Evolutionary conservation across 2,329 filamentous ascomycete species (phyloP), one percentile per base, ranked within the genome.

Genomic region (Neofusicoccum sp.): DNA sequence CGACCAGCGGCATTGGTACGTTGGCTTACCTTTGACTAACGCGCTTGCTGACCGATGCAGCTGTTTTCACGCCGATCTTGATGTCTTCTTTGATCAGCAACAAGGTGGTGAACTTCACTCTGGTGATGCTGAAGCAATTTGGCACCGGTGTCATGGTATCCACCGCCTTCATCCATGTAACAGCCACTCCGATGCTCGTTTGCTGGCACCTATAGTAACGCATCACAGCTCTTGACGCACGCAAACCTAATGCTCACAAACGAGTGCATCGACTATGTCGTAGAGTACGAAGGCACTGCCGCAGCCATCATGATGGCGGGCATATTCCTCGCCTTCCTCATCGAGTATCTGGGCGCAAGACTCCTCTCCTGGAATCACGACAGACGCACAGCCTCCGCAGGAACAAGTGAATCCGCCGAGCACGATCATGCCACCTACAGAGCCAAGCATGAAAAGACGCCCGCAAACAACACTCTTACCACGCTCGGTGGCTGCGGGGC

Each of bases 241-340:
- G 88, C 89, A 0, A 75, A 80, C 6, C 79, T 92, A 30, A 90
- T 91, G 86, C 91, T 93, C 66, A 76, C 71, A 20, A 91, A 89
- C 65, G 76, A 85, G 53, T 93, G 89, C 66, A 74, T 93, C 11
- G 86, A 86, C 3, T 79, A 81, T 6, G 28, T 36, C 4, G 75
- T 92, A 2, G 70, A 77, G 4, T 93, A 89, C 66, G 89, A 93
- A 72, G 83, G 79, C 3, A 89, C 86, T 0, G 84, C 89, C 0
- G 83, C 88, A 0, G 85, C 89, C 2, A 84, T 93, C 41, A 81
- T 89, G 48, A 89, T 92, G 85, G 89, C 86, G 0, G 89, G 89
- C 0, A 75, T 91, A 1, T 88, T 91, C 71, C 65, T 91, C 3
- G 87, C 89, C 0, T 92, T 91, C 72, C 67, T 89, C 1, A 79